Evolutionary conservation across 2,329 filamentous ascomycete genomes (phyloP), one percentile per base, ranked within the genome.

Genomic region (Diplodia scrobiculata): DNA sequence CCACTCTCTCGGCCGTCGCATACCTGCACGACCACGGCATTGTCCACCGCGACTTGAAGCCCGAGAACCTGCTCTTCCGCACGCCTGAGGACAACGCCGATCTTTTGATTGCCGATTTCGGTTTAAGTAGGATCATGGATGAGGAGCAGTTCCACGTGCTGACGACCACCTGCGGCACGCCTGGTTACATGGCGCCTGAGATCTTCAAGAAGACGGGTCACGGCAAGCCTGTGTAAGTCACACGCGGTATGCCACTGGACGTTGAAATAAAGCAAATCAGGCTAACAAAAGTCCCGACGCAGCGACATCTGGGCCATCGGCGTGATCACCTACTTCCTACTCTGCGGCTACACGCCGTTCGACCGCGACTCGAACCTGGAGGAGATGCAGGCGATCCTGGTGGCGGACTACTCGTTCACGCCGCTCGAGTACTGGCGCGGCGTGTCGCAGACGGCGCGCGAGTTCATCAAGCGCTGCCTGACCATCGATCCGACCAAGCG

Each of bases 171-270:
- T 99, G 95, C 77, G 95, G 95, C 67, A 99, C 95, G 1, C 95
- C 95, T 3, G 95, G 95, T 58, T 99, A 99, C 80, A 99, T 99
- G 95, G 95, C 95, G 1, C 95, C 95, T 25, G 95, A 99, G 78
- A 99, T 99, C 73, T 99, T 99, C 82, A 97, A 97, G 79, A 99
- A 99, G 83, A 93, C 90, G 7, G 95, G 95, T 29, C 95, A 99
- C 77, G 95, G 95, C 69, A 99, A 98, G 79, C 93, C 95, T 71
- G 95, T 99, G 86, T 88, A 83, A 72, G 79, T 68, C 10, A 10
- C 38, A n/a, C 21, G 19, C 52, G 6, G 27, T 27, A 51, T 50
- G 54, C 36, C 14, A 27, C 36, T 10, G 19, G 59, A n/a, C 5
- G 17, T 38, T n/a, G 54, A 29, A 21, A 4, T n/a, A 13, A 17